These are phyloP conservation scores for Fraxinus platypoda DNA, from an alignment of 305 asterid genomes.

Conservation along the genomic window DNA sequence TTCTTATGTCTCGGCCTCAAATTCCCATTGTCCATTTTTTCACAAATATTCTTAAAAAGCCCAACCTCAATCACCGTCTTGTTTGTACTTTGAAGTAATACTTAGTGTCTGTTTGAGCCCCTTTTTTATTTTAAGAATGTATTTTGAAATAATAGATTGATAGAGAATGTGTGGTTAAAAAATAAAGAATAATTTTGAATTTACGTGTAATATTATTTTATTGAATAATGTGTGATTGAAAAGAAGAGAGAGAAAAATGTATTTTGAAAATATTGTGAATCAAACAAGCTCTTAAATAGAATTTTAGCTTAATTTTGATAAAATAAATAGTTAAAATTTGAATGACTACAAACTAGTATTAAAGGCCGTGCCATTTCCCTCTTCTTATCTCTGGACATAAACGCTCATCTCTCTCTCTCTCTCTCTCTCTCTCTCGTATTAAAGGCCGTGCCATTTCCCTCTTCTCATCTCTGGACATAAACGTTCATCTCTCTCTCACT, in stretches of 20 bases:
- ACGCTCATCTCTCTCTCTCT: not conserved
- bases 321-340: not conserved
- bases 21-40: not conserved
- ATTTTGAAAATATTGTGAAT: too few relatives aligned
- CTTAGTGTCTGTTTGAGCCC: too few relatives aligned
- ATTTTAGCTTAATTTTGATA: not conserved
- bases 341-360: not conserved
- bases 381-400: not conserved
- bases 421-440: not conserved
- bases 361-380: not conserved
- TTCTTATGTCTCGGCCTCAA: slow-evolving; percentile 14
- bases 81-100: not conserved
- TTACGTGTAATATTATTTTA: too few relatives aligned
- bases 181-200: too few relatives aligned
- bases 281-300: too few relatives aligned
- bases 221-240: too few relatives aligned
- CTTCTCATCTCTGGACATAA: not conserved
- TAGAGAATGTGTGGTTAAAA: too few relatives aligned
- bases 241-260: too few relatives aligned
- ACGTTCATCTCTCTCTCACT: not conserved
- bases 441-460: not conserved
- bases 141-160: too few relatives aligned
- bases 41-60: not conserved
- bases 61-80: not conserved
- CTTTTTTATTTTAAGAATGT: too few relatives aligned